Conservation (phyloP, 208 protist species). For the Perkinsela sp. region DNA sequence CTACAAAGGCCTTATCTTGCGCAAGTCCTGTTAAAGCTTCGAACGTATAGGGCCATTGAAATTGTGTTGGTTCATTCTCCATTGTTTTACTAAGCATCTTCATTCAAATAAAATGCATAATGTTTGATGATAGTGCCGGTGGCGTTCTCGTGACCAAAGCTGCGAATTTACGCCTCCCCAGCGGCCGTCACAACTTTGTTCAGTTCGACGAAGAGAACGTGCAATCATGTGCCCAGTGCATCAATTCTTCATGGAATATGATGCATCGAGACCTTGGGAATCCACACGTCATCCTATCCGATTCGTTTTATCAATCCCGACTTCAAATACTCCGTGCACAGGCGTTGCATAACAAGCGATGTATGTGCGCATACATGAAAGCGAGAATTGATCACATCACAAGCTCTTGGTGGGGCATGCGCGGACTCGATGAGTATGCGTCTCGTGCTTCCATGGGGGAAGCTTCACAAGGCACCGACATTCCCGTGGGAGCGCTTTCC, state of each 20-base stretch:
- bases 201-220: neutral
- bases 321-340: neutral
- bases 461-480: neutral
- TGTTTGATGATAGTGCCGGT: neutral
- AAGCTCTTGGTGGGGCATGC: neutral
- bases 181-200: neutral
- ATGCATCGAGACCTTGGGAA: neutral
- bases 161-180: neutral
- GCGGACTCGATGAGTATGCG: neutral
- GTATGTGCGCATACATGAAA: neutral
- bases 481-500: neutral
- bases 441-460: neutral
- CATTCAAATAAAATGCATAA: too few relatives aligned
- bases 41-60: neutral
- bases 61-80: neutral
- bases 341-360: neutral
- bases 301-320: neutral
- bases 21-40: neutral
- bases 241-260: neutral
- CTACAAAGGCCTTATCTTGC: neutral
- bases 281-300: neutral
- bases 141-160: neutral
- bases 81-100: neutral
- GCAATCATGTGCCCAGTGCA: neutral
- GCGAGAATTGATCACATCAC: neutral